Evolutionary conservation across 2,329 filamentous ascomycete species (phyloP).

Genomic region (Paecilomyces formosus): DNA sequence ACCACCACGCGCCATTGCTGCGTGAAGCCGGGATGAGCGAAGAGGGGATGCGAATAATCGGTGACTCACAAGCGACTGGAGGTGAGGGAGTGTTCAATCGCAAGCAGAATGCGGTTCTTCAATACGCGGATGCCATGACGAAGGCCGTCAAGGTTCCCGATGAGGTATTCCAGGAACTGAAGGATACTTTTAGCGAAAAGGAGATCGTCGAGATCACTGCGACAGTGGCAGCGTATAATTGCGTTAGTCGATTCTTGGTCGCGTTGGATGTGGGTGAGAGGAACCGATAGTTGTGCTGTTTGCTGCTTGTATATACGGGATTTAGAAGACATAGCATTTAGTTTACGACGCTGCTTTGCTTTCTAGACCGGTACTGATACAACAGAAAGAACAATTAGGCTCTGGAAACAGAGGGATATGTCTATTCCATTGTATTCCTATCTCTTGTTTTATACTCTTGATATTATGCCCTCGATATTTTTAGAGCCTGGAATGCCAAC

Average conservation of each 20-base stretch:
- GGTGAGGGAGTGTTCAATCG: conserved; percentile 40
- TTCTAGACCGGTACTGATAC: too few relatives aligned
- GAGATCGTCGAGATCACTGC: conserved; percentile 77
- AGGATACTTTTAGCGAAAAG: conserved; percentile 55
- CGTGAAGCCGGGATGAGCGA: conserved; percentile 48
- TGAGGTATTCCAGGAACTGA: conserved; percentile 58
- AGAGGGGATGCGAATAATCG: conserved; percentile 31
- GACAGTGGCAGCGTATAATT: conserved; percentile 75
- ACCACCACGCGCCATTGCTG: conserved; percentile 68
- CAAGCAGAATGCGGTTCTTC: conserved; percentile 60
- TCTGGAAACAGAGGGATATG: too few relatives aligned
- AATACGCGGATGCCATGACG: conserved; percentile 80
- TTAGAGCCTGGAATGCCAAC: too few relatives aligned
- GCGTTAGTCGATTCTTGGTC: conserved; percentile 75
- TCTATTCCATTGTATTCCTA: too few relatives aligned
- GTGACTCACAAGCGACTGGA: conserved; percentile 20
- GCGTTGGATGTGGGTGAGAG: conserved; percentile 59
- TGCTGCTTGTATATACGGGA: neutral
- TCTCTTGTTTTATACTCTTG: too few relatives aligned
- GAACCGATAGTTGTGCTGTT: conserved; percentile 15
- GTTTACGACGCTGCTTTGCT: too few relatives aligned
- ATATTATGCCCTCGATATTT: too few relatives aligned
- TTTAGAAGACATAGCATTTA: neutral
- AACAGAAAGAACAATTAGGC: too few relatives aligned
- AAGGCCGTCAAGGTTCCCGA: conserved; percentile 62